A percentile compares a stretch with the other conserved stretches of the same genome.
Evolutionary conservation across 768 basidiomycete species (phyloP).

Genomic region (Hypholoma sublateritium): DNA sequence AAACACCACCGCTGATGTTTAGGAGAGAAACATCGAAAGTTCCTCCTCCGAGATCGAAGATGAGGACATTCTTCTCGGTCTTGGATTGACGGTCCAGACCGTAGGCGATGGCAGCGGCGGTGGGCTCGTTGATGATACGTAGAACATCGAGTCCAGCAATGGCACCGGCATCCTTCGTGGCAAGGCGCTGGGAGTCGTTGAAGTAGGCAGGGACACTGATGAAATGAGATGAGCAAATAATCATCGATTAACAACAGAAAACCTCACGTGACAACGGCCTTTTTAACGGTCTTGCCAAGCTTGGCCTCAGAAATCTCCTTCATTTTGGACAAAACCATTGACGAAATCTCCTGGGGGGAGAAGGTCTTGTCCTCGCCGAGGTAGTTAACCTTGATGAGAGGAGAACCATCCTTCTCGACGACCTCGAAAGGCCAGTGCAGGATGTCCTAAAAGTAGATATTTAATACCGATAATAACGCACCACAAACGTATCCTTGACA

Average conservation of each 20-base stretch:
- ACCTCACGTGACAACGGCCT: conserved; percentile 93
- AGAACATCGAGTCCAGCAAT: conserved; percentile 95
- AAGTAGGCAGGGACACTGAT: conserved; percentile 91
- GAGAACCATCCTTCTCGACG: conserved; percentile 95
- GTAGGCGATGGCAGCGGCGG: conserved; percentile 97
- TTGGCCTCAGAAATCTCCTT: conserved; percentile 98
- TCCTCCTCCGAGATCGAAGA: conserved; percentile 98
- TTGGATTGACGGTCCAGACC: conserved; percentile 94
- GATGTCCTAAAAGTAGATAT: conserved; percentile 65
- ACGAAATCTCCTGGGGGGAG: conserved; percentile 96
- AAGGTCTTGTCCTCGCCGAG: conserved; percentile 94
- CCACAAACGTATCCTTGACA: conserved; percentile 14
- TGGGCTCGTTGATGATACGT: conserved; percentile 99
- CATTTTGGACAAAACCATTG: conserved; percentile 98
- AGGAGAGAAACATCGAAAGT: conserved; percentile 97
- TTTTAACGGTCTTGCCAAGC: conserved; percentile 77
- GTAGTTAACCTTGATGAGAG: conserved; percentile 95
- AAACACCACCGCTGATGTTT: conserved; percentile 96
- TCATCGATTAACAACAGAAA: not conserved
- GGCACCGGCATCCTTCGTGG: conserved; percentile 95
- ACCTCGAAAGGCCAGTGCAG: conserved; percentile 97
- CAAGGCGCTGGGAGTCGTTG: conserved; percentile 98
- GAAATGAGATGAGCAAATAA: not conserved
- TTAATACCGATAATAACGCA: not conserved
- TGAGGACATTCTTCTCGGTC: conserved; percentile 93